Percentiles rank a stretch among this genome's conserved stretches.
phyloP scores from a whole-genome alignment of 2,329 filamentous ascomycete species.

The Sphaerulina vaccinii region DNA sequence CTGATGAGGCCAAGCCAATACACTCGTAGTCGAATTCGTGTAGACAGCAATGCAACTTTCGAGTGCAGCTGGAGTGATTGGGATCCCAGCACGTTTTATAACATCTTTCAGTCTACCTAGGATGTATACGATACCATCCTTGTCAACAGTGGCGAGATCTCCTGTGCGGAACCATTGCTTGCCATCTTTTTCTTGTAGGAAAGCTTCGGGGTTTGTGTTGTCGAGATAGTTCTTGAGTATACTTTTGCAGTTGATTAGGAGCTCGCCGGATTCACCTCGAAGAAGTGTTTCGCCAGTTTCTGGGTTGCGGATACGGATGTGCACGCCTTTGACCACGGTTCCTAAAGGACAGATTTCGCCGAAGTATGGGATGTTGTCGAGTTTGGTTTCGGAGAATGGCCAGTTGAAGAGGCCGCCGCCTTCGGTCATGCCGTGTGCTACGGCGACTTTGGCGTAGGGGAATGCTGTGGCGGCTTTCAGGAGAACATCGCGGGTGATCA shows the following conservation, averaged over 20 bases:
- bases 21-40: slow-evolving; percentile 18
- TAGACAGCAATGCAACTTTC: slow-evolving; percentile 27
- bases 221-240: slow-evolving; percentile 26
- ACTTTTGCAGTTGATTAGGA: slow-evolving; percentile 14
- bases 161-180: slow-evolving; percentile 30
- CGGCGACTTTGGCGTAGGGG: slow-evolving; percentile 13
- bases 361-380: slow-evolving; percentile 17
- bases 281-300: slow-evolving; percentile 10
- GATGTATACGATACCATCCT: slow-evolving; percentile 26
- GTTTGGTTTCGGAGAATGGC: slow-evolving; percentile 15
- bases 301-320: slow-evolving; percentile 21
- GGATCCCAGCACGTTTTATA: slow-evolving; percentile 26
- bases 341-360: slow-evolving; percentile 23
- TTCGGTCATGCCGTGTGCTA: slow-evolving; percentile 25
- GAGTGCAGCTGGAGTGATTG: slow-evolving; percentile 27
- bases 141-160: slow-evolving; percentile 26
- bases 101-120: slow-evolving; percentile 30
- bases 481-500: slow-evolving; percentile 21
- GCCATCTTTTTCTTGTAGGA: slow-evolving; percentile 20
- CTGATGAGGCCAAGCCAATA: slow-evolving; percentile 22
- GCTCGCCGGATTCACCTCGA: slow-evolving; percentile 23
- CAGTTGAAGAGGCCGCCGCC: slow-evolving; percentile 23
- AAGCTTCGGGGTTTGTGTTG: slow-evolving; percentile 18
- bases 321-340: slow-evolving; percentile 10
- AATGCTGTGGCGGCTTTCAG: slow-evolving; percentile 13